Conservation (phyloP, 805 yeast species). For the Hanseniaspora pseudoguilliermondii region DNA sequence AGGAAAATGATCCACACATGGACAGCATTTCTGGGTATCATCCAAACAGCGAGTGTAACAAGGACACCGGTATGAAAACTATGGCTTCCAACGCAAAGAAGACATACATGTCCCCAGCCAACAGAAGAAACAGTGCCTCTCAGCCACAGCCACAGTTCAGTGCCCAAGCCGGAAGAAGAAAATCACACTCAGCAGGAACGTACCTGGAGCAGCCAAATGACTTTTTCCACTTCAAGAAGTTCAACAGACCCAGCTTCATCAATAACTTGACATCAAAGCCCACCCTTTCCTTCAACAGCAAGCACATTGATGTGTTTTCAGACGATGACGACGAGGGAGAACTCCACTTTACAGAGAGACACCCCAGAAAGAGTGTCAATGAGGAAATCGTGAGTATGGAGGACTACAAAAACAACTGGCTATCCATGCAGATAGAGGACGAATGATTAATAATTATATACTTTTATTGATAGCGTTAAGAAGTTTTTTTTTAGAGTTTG, state of each 20-base stretch:
- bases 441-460: slow-evolving; percentile 6
- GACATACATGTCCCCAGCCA: slow-evolving; percentile 7
- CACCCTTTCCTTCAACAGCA: not conserved
- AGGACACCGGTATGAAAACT: not conserved
- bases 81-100: not conserved
- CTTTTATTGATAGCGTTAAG: not conserved
- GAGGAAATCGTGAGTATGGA: slow-evolving; percentile 28
- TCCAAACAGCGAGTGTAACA: not conserved
- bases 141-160: not conserved
- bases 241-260: slow-evolving; percentile 11
- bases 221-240: not conserved
- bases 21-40: not conserved
- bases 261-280: slow-evolving; percentile 2
- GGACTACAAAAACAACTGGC: slow-evolving; percentile 29
- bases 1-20: slow-evolving; percentile 20
- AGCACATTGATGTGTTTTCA: slow-evolving; percentile 5
- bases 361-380: slow-evolving; percentile 25
- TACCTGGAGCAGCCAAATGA: not conserved
- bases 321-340: slow-evolving; percentile 1
- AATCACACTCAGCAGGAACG: slow-evolving; percentile 8
- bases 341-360: slow-evolving; percentile 12
- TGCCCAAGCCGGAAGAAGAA: not conserved
- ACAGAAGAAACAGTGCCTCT: slow-evolving; percentile 7
- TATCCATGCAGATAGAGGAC: slow-evolving; percentile 23
- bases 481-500: not conserved